phyloP scores from a whole-genome alignment of 805 yeast genomes.

The Starmerella asiatica region DNA sequence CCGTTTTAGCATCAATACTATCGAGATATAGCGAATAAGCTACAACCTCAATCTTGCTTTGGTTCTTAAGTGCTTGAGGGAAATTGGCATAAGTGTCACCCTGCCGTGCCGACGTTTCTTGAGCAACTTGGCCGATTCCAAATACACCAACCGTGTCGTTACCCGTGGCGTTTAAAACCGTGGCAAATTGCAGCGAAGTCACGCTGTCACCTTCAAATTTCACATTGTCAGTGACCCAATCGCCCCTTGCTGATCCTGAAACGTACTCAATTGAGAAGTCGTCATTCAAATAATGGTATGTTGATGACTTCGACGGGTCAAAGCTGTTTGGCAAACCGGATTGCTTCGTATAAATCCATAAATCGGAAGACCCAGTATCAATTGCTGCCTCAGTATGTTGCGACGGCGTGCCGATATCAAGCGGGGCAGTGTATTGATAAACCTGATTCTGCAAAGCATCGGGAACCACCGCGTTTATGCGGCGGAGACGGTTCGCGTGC shows the following conservation, averaged over 20 bases:
- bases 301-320: slow-evolving; percentile 15
- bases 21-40: slow-evolving; percentile 38
- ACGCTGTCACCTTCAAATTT: slow-evolving; percentile 36
- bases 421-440: slow-evolving; percentile 13
- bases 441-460: slow-evolving; percentile 13
- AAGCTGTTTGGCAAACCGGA: slow-evolving; percentile 6
- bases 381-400: slow-evolving; percentile 40
- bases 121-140: slow-evolving; percentile 11
- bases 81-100: slow-evolving; percentile 23
- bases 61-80: slow-evolving; percentile 27
- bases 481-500: slow-evolving; percentile 11
- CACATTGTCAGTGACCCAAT: slow-evolving; percentile 50
- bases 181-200: slow-evolving; percentile 13
- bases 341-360: slow-evolving; percentile 33
- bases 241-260: slow-evolving; percentile 35
- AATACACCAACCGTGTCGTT: slow-evolving; percentile 12
- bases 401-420: slow-evolving; percentile 39
- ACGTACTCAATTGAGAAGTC: slow-evolving; percentile 23
- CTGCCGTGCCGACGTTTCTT: slow-evolving; percentile 6
- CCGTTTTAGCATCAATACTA: slow-evolving; percentile 19
- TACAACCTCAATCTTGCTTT: slow-evolving; percentile 31
- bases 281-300: slow-evolving; percentile 18
- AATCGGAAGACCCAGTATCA: slow-evolving; percentile 62
- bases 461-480: slow-evolving; percentile 7
- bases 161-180: slow-evolving; percentile 1